Percentiles rank a stretch among this genome's conserved stretches.
Conservation (phyloP, 1,139 yeast genomes). For the Yamadazyma taylorii region DNA sequence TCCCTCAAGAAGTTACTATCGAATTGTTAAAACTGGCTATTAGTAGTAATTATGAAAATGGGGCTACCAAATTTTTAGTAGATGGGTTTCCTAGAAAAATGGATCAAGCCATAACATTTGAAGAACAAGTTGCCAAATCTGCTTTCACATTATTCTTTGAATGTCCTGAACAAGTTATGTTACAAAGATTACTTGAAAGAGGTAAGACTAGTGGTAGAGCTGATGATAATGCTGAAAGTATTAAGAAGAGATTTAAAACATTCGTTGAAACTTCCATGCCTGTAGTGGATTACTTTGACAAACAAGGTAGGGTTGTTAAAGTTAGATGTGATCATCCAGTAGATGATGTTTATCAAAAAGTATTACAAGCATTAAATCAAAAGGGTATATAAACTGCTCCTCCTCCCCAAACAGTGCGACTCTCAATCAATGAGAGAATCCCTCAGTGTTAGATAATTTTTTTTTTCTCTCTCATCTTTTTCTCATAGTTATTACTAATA, state of each 20-base stretch:
- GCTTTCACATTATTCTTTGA: slow-evolving; percentile 86
- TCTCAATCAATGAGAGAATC: too few species aligned
- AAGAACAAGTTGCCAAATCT: slow-evolving; percentile 72
- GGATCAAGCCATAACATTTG: slow-evolving; percentile 96
- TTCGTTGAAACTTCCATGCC: slow-evolving; percentile 93
- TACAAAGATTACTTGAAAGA: slow-evolving; percentile 79
- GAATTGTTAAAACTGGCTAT: slow-evolving; percentile 83
- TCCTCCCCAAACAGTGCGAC: too few species aligned
- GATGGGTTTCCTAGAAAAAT: slow-evolving; percentile 98
- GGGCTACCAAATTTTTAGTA: slow-evolving; percentile 64
- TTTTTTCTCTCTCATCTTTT: too few species aligned
- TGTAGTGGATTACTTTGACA: slow-evolving; percentile 80
- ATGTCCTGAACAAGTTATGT: slow-evolving; percentile 90
- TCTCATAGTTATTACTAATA: too few species aligned
- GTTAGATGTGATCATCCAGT: slow-evolving; percentile 79
- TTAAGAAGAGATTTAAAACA: slow-evolving; percentile 82
- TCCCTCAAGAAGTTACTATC: slow-evolving; percentile 93
- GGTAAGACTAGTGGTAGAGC: slow-evolving; percentile 94
- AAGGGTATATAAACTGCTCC: slow-evolving; percentile 38
- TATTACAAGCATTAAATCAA: slow-evolving; percentile 58
- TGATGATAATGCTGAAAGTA: slow-evolving; percentile 90
- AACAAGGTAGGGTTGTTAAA: slow-evolving; percentile 74
- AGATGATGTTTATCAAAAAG: slow-evolving; percentile 74
- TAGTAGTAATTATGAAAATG: slow-evolving; percentile 48
- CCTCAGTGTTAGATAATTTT: too few species aligned